phyloP scores from a whole-genome alignment of 2,329 filamentous ascomycete species.

The Penicillium frequentans region DNA sequence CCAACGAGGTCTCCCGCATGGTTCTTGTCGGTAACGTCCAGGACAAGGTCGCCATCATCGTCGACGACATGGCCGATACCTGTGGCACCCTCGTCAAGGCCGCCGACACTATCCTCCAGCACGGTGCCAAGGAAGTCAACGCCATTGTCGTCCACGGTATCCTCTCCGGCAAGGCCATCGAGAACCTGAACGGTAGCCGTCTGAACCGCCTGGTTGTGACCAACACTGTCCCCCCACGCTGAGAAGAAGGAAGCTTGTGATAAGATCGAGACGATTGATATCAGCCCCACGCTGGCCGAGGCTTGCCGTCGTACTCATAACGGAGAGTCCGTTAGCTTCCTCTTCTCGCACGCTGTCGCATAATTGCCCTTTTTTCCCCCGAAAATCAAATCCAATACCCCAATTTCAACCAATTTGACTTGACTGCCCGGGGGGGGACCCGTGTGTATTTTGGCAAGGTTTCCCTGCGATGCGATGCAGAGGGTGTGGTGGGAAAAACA shows the following conservation, averaged over 20 bases:
- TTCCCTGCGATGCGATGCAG: conserved; percentile 6
- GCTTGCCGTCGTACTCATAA: conserved; percentile 53
- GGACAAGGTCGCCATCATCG: conserved; percentile 89
- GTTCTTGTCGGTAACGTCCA: conserved; percentile 92
- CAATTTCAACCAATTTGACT: background rate
- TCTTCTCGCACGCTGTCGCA: conserved; percentile 50
- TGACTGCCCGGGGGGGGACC: background rate
- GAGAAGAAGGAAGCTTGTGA: conserved; percentile 78
- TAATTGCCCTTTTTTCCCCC: conserved; percentile 18
- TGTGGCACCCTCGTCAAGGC: conserved; percentile 88
- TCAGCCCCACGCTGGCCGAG: conserved; percentile 69
- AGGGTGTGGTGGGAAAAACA: conserved; percentile 21
- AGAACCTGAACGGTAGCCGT: conserved; percentile 76
- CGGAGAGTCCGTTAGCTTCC: conserved; percentile 53
- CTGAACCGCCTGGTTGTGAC: conserved; percentile 82
- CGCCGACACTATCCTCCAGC: conserved; percentile 80
- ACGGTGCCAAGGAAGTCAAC: conserved; percentile 84
- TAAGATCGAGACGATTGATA: conserved; percentile 86
- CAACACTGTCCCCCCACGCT: conserved; percentile 79
- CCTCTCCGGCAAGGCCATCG: conserved; percentile 81
- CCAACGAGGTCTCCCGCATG: conserved; percentile 90
- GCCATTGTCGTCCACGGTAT: conserved; percentile 96
- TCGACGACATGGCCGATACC: conserved; percentile 97
- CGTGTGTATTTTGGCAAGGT: conserved; percentile 6
- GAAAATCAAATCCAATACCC: conserved; percentile 6